Base-by-base conservation (phyloP, 2,329 filamentous ascomycete genomes). In the Zymoseptoria passerinii region DNA sequence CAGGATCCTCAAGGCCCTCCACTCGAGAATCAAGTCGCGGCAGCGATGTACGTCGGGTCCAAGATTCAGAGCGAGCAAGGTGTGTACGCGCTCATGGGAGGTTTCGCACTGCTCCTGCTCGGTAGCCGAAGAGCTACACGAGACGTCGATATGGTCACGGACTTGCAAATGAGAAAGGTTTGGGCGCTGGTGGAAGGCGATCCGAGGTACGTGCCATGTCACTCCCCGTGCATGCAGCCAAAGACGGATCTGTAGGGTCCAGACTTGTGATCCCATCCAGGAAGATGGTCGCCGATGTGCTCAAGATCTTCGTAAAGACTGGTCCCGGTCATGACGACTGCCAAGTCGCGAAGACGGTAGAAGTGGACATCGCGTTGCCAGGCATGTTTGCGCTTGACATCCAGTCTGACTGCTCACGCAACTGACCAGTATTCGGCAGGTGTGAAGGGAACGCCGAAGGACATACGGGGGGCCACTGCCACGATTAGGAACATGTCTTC, bases 251-350 rank as follows among this genome's bases (percentile, higher is more conserved):
- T 10, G 10, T 29, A 29, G 3, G 28, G 10, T 29, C 28, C 23
- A 29, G 28, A 6, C 28, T 29, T 29, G 28, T 29, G 28, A 29
- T 29, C 8, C 28, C 28, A 10, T 8, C 28, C 28, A 29, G 10
- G 2, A 29, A 8, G 10, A 29, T 29, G 28, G 10, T 29, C 10
- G 28, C 28, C 28, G 56, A 52, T 40, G 35, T 58, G 9, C 23
- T 58, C 52, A 58, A 58, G 56, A 52, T 48, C 10, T 58, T 58
- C 28, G 56, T 58, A 23, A 58, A 58, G 40, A 58, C 56, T 8
- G 56, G 56, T 3, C 23, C 52, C 23, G 28, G 28, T 9, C 51
- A 23, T 40, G 56, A 58, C 23, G 48, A 8, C 16, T 58, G 56
- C 51, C 23, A 19, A 51, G 56, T 54, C 20, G 27, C 4, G 13